A percentile compares a stretch with the other conserved stretches of the same genome.
Conservation (phyloP, 441 rosid species). For the Jatropha multifida region DNA sequence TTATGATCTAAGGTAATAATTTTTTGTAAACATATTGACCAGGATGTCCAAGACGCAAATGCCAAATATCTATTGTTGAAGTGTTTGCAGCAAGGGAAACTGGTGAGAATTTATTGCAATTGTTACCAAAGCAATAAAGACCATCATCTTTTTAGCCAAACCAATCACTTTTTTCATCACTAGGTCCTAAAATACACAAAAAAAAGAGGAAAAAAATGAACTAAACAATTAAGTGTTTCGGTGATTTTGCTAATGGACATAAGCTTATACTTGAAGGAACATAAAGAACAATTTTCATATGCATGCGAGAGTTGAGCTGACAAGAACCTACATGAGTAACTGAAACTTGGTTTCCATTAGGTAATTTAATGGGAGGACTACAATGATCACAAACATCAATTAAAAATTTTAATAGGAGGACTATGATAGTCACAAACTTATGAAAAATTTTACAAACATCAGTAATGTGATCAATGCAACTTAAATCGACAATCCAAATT, state of each 20-base stretch:
- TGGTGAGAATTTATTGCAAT: too few relatives aligned
- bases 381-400: background rate
- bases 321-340: background rate
- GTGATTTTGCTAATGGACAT: background rate
- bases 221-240: background rate
- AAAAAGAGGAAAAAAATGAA: background rate
- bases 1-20: background rate
- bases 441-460: too few relatives aligned
- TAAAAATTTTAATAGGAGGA: background rate
- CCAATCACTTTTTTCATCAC: background rate
- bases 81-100: too few relatives aligned
- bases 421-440: too few relatives aligned
- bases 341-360: background rate
- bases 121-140: too few relatives aligned
- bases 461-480: too few relatives aligned
- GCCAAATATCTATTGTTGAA: too few relatives aligned
- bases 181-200: background rate
- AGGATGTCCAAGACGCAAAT: too few relatives aligned
- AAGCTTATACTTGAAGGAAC: background rate
- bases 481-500: background rate
- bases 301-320: background rate
- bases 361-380: background rate
- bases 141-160: too few relatives aligned
- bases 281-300: background rate
- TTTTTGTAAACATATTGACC: too few relatives aligned